These are phyloP conservation scores for Geranomyces michiganensis DNA, from an alignment of 192 early-diverging fungal genomes.

Conservation along the genomic window DNA sequence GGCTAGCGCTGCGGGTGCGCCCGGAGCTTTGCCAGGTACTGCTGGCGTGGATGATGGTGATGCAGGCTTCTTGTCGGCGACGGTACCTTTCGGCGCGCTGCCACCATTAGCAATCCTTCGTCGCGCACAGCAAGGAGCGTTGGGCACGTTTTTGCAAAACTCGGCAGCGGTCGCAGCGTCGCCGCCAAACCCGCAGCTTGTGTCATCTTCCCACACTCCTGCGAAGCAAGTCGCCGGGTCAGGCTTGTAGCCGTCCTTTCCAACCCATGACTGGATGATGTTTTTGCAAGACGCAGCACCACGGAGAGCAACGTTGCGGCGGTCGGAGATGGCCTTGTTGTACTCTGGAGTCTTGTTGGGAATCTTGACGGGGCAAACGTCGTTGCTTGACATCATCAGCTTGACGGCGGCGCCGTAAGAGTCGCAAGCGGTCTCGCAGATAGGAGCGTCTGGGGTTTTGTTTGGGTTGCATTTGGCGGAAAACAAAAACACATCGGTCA, in stretches of 20 bases:
- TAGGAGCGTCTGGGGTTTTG: not conserved
- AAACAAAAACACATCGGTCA: slow-evolving; percentile 48
- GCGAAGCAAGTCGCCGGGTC: slow-evolving; percentile 12
- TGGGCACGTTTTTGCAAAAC: slow-evolving; percentile 39
- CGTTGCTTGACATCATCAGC: slow-evolving; percentile 29
- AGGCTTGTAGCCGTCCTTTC: not conserved
- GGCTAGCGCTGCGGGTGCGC: not conserved
- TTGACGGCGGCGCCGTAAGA: slow-evolving; percentile 40
- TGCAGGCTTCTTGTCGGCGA: not conserved
- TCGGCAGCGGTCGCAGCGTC: slow-evolving; percentile 31
- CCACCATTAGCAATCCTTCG: not conserved
- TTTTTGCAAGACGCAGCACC: slow-evolving; percentile 27
- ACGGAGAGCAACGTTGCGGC: slow-evolving; percentile 22
- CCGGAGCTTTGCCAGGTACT: not conserved
- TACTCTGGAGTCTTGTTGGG: not conserved
- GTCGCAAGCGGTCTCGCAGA: slow-evolving; percentile 43
- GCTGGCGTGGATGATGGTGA: not conserved
- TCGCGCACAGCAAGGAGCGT: slow-evolving; percentile 32
- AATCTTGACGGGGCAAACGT: slow-evolving; percentile 34
- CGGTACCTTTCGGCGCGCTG: not conserved
- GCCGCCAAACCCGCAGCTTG: slow-evolving; percentile 41
- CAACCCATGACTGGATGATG: slow-evolving; percentile 11
- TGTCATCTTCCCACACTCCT: slow-evolving; percentile 37
- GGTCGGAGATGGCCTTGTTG: slow-evolving; percentile 21
- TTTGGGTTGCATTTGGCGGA: slow-evolving; percentile 45